Evolutionary conservation across 225 moss, liverwort and hornwort genomes (phyloP), one percentile per base, ranked within the genome.

Genomic region (Physcomitrium patens): DNA sequence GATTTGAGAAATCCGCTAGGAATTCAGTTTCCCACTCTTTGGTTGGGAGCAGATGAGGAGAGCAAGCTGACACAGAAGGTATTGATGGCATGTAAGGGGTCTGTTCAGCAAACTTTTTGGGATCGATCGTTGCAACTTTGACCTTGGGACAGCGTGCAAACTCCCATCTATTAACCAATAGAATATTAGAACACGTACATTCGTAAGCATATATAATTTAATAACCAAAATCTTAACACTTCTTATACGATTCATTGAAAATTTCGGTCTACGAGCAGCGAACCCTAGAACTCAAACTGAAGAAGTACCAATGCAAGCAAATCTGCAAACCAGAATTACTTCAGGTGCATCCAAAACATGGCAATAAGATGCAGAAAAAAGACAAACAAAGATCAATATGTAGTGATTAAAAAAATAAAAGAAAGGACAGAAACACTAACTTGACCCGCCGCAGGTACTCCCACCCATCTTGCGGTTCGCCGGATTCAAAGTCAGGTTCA

Each of bases 391-490:
- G 27, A 53, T 18, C 49, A 66, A 49, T 2, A 69, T 43, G 50
- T 28, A 7, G 41, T 14, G 44, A 65, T 59, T 65, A 49, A 65
- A 63, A 69, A 37, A 9, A 58, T 5, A 44, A 27, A 20, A 58
- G 69, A 24, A 31, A 69, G 71, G 18, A 23, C 54, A 61, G 44
- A 24, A 48, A 65, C 22, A 72, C 86, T 80, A 43, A 96, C 94
- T 89, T 95, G 31, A 99, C 97, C 55, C 94, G 93, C 60, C 97
- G 91, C 77, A 99, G 77, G 75, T 99, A 99, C 77, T 99, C 97
- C 94, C 92, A 95, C 13, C 97, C 97, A 79, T 99, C 97, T 81
- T 95, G 90, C 50, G 97, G 97, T 7, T 87, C 86, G 56, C 97
- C 97, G 27, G 94, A 91, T 58, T 93, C 95, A 31, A 99, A 99